Conservation (phyloP, 306 rosid genomes). For the Medicago arabica region DNA sequence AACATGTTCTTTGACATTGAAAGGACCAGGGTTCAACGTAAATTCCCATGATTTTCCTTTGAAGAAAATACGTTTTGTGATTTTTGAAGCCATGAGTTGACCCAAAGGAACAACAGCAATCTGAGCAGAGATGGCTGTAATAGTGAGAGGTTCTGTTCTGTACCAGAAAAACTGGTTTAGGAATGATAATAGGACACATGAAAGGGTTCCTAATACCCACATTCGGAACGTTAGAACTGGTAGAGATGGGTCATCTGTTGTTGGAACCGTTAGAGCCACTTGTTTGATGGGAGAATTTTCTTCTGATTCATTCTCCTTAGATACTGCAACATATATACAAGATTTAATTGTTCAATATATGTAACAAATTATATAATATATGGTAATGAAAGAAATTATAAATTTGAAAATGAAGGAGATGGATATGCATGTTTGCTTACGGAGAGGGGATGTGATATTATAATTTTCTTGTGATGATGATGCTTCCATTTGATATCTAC, state of each 20-base stretch:
- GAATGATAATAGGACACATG: conserved; percentile 75
- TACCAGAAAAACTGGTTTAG: conserved; percentile 96
- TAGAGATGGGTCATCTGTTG: conserved; percentile 69
- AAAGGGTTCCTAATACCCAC: conserved; percentile 84
- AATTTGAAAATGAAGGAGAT: not conserved
- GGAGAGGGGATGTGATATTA: conserved; percentile 47
- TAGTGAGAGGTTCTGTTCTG: conserved; percentile 78
- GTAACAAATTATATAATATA: not conserved
- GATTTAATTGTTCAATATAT: not conserved
- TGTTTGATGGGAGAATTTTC: conserved; percentile 74
- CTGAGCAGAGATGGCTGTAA: conserved; percentile 90
- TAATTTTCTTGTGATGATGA: conserved; percentile 33
- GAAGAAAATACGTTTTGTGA: conserved; percentile 63
- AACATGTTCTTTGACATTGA: conserved; percentile 92
- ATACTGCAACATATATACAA: conserved; percentile 11
- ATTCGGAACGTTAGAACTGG: conserved; percentile 84
- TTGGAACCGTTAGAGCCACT: conserved; percentile 86
- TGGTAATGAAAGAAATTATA: not conserved
- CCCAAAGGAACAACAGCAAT: conserved; percentile 93
- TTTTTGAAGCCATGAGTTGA: conserved; percentile 73
- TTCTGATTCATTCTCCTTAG: conserved; percentile 12
- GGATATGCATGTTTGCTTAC: conserved; percentile 31
- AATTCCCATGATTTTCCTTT: conserved; percentile 70
- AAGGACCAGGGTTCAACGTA: conserved; percentile 83
- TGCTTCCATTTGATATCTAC: conserved; percentile 4